phyloP scores from a whole-genome alignment of 2,329 filamentous ascomycete genomes.

The Ophiostoma triangulosporum region DNA sequence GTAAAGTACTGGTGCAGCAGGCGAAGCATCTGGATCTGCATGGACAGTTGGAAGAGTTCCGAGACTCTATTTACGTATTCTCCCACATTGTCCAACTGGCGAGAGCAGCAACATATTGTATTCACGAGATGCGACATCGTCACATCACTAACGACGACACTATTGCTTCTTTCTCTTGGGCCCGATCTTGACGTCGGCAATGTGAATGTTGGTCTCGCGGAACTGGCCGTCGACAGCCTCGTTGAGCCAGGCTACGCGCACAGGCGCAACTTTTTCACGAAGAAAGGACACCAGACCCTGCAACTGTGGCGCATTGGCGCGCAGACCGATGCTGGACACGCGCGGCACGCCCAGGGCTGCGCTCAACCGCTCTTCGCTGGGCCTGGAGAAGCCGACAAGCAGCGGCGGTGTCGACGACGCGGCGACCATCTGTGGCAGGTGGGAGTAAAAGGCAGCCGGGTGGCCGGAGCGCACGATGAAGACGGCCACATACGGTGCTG shows the following conservation, averaged over 20 bases:
- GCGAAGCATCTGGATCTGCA: too few relatives aligned
- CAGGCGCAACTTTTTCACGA: conserved; percentile 33
- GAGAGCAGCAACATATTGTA: too few relatives aligned
- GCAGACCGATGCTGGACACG: conserved; percentile 50
- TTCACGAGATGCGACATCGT: too few relatives aligned
- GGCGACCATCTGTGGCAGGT: conserved; percentile 38
- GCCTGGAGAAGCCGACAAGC: conserved; percentile 49
- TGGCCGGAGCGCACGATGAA: conserved; percentile 47
- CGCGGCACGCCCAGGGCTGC: conserved; percentile 45
- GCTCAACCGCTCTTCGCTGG: conserved; percentile 44
- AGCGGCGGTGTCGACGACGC: conserved; percentile 26
- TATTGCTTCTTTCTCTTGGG: conserved; percentile 18
- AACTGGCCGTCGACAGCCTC: conserved; percentile 29
- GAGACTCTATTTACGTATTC: too few relatives aligned
- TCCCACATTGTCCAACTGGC: too few relatives aligned
- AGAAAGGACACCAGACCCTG: conserved; percentile 44
- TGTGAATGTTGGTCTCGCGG: conserved; percentile 33
- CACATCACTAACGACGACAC: too few relatives aligned
- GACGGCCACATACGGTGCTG: conserved; percentile 32
- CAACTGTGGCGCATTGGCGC: conserved; percentile 40
- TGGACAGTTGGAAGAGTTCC: too few relatives aligned
- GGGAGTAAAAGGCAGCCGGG: conserved; percentile 43
- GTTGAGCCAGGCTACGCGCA: conserved; percentile 43
- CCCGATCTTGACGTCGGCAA: conserved; percentile 28
- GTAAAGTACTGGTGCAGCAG: too few relatives aligned